Percentiles rank a stretch among this genome's conserved stretches.
These are phyloP conservation scores for Posidonia oceanica DNA, from an alignment of 116 monocot species.

Conservation along the genomic window DNA sequence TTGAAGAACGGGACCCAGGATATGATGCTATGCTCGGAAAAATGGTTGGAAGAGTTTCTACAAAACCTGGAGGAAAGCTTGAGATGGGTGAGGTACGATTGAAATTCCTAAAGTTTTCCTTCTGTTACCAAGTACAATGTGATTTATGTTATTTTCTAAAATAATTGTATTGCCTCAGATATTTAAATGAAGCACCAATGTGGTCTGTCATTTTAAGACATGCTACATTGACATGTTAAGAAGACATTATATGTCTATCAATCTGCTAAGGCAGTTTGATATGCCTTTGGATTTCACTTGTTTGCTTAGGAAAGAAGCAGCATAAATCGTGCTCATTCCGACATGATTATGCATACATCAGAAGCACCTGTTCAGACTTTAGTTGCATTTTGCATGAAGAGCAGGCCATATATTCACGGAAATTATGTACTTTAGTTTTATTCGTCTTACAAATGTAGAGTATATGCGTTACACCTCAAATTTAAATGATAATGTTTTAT, in stretches of 20 bases:
- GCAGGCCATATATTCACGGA: too few species aligned
- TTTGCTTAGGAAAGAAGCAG: too few species aligned
- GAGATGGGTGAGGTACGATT: conserved; percentile 90
- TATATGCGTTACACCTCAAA: too few species aligned
- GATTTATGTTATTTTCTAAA: background rate
- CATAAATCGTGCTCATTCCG: too few species aligned
- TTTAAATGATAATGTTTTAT: too few species aligned
- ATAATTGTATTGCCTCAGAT: too few species aligned
- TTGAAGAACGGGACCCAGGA: conserved; percentile 67
- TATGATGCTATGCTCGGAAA: conserved; percentile 79
- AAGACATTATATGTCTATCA: background rate
- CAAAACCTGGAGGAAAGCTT: conserved; percentile 71
- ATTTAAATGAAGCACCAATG: background rate
- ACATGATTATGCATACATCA: too few species aligned
- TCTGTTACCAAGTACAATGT: background rate
- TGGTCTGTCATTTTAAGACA: background rate
- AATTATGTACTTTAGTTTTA: too few species aligned
- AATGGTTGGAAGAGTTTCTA: conserved; percentile 76
- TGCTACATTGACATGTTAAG: background rate
- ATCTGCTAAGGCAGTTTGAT: background rate
- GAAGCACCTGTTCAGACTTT: too few species aligned
- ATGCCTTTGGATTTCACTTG: background rate
- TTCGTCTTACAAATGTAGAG: too few species aligned
- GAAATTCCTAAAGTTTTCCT: background rate
- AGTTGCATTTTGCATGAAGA: too few species aligned